phyloP scores from a whole-genome alignment of 2,329 filamentous ascomycete species.

The Penicillium sp. region DNA sequence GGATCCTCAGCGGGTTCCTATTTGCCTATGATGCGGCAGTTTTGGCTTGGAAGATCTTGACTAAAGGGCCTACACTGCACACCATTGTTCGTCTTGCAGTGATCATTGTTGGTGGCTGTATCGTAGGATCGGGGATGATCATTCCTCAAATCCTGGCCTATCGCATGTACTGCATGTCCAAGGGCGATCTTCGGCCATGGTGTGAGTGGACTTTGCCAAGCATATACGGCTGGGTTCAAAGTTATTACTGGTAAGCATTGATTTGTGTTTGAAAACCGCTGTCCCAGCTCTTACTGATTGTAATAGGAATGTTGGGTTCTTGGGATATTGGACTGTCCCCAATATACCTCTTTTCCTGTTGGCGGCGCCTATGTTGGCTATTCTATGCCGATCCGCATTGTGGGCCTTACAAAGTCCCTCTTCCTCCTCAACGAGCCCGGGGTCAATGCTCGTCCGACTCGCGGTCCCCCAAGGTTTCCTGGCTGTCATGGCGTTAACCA shows the following conservation, averaged over 20 bases:
- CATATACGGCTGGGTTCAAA: conserved; percentile 88
- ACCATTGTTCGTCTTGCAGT: conserved; percentile 55
- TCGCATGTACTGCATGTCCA: conserved; percentile 60
- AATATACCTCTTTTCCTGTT: conserved; percentile 87
- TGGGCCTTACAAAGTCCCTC: conserved; percentile 43
- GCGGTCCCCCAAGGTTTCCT: conserved; percentile 72
- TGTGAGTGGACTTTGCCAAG: conserved; percentile 72
- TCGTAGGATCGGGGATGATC: conserved; percentile 65
- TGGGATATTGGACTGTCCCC: conserved; percentile 83
- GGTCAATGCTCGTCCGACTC: conserved; percentile 51
- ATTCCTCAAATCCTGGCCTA: conserved; percentile 76
- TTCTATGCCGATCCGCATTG: conserved; percentile 63
- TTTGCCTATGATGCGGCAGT: conserved; percentile 63
- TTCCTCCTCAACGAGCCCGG: conserved; percentile 19
- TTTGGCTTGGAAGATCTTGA: conserved; percentile 44
- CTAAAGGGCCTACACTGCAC: conserved; percentile 34
- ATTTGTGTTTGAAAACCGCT: neutral
- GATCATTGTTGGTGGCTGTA: conserved; percentile 64
- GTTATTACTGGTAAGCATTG: conserved; percentile 74
- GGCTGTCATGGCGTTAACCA: conserved; percentile 68
- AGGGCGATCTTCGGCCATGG: conserved; percentile 61
- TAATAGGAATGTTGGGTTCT: conserved; percentile 77
- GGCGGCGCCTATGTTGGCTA: conserved; percentile 70
- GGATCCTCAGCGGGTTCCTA: conserved; percentile 74
- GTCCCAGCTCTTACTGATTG: neutral